Evolutionary conservation across 2,329 filamentous ascomycete genomes (phyloP).

Genomic region (Colletotrichum lentis): DNA sequence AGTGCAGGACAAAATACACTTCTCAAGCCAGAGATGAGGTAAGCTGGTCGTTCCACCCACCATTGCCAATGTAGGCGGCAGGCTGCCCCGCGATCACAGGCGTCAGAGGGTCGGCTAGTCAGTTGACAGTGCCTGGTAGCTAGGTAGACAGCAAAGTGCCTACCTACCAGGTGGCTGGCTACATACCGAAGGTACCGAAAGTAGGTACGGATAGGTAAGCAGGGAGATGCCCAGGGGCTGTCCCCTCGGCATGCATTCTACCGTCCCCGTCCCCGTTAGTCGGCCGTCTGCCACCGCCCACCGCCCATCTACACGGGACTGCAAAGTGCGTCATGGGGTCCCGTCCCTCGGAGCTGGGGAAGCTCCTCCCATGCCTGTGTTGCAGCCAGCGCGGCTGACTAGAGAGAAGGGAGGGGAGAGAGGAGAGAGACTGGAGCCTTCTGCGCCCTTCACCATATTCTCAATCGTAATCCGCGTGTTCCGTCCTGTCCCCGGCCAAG

Average conservation of each 20-base stretch:
- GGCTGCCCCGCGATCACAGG: slow-evolving; percentile 20
- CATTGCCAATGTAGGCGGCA: no score
- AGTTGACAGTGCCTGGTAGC: background rate
- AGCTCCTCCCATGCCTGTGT: slow-evolving; percentile 2
- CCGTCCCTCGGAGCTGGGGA: slow-evolving; percentile 12
- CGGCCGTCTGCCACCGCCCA: slow-evolving; percentile 1
- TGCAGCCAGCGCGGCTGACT: slow-evolving; percentile 14
- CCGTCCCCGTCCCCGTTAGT: background rate
- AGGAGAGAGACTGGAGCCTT: slow-evolving; percentile 18
- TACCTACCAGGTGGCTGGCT: no score
- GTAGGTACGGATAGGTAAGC: background rate
- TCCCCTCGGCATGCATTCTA: slow-evolving; percentile 5
- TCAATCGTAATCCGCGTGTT: background rate
- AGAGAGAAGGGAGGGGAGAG: slow-evolving; percentile 14
- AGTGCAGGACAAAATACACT: no score
- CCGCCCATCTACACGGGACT: slow-evolving; percentile 28
- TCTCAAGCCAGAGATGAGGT: slow-evolving; percentile 3
- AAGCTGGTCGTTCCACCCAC: background rate
- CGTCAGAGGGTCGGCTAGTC: no score
- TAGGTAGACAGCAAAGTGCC: background rate
- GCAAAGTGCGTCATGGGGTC: slow-evolving; percentile 33
- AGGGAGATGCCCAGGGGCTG: background rate
- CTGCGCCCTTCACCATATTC: slow-evolving; percentile 14
- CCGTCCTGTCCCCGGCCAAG: background rate
- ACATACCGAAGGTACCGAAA: no score